Base-by-base conservation (phyloP, 2,329 filamentous ascomycete genomes). In the Aspergillus sclerotialis region DNA sequence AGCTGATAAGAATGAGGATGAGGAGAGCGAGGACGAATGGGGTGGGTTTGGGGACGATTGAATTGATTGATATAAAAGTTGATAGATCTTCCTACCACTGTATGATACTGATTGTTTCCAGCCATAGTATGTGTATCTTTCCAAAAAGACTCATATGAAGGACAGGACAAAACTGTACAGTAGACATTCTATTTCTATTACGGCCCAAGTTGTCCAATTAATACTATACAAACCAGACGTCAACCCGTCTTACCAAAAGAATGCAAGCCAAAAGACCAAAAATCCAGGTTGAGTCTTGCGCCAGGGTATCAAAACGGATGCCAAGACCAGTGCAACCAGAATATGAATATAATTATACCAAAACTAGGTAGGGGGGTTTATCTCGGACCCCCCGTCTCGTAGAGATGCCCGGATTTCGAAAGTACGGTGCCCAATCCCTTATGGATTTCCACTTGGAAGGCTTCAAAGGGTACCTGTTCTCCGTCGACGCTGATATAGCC, bases 401-500 rank as follows among this genome's bases (percentile, higher is more conserved):
- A 94, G 36, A 73, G 63, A 40, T 79, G 69, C 3, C 75, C 84
- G 17, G 70, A 76, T 62, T 82, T 86, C 32, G 85, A 86, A 43
- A 96, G 67, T n/a, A 90, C 84, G 4, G 84, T 86, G 1, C 86
- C 92, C 15, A 98, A 68, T 0, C 82, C 84, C 33, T 69, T 75
- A 58, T 95, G 87, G 5, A 95, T 73, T 63, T 98, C 92, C 2
- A 81, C 86, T 66, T 98, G 92, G 56, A 95, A 93, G 0, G 86
- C 83, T 49, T 82, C 82, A 56, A 94, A 96, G 0, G 87, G 84
- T 3, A 94, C 72, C 35, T 76, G 74, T 64, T 98, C 92, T 24
- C 92, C 92, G 53, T 96, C 92, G 45, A 98, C 87, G 57, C 87
- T 93, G 56, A 98, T 93, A 58, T 84, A 92, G 2, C 90, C 90